Base-by-base conservation (phyloP, 139 green algal genomes). In the Chlorella sp. region DNA sequence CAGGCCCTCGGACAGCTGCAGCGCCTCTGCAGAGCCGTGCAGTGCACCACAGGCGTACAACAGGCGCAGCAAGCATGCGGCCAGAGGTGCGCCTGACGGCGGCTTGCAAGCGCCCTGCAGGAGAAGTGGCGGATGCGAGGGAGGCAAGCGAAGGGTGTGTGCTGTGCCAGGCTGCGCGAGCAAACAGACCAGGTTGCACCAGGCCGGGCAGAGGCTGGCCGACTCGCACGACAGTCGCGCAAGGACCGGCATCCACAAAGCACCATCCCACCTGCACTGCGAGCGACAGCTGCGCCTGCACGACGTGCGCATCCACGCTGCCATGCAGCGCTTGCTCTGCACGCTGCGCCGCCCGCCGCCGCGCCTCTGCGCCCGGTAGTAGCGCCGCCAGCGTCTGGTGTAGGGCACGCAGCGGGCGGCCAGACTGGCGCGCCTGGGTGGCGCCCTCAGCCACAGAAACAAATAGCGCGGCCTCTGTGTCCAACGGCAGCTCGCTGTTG, bases 401-500 rank as follows among this genome's bases (percentile, higher is more conserved):
- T 38, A 77, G 17, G 19, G 36, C 40, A 19, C 36, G 70, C 17
- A 24, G 70, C 70, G 34, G 70, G 38, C 36, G 40, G 2, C 16
- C 17, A 14, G 54, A 32, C 16, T 43, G 60, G 36, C 62, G 30
- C 65, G 36, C 65, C 58, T 20, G 51, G 70, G 24, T 32, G 41
- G 32, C 41, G 32, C 38, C 70, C 16, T 32, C 48, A 36, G 14
- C 81, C 19, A 70, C 60, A 22, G 70, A 73, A 3, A 88, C 54
- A 67, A 73, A 88, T n/a, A 88, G 41, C 3, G 84, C 84, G 16
- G 69, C 30, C 41, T 73, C 72, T 4, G 56, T 62, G 36, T 84
- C 72, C 80, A 85, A 60, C 4, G 89, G 89, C 22, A 82, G 65
- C 40, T 86, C 80, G 43, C 73, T 46, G 68, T 87, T 90, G 41